A percentile compares a stretch with the other conserved stretches of the same genome.
Evolutionary conservation across 345 rosid species (phyloP).

Genomic region (Laguncularia racemosa): DNA sequence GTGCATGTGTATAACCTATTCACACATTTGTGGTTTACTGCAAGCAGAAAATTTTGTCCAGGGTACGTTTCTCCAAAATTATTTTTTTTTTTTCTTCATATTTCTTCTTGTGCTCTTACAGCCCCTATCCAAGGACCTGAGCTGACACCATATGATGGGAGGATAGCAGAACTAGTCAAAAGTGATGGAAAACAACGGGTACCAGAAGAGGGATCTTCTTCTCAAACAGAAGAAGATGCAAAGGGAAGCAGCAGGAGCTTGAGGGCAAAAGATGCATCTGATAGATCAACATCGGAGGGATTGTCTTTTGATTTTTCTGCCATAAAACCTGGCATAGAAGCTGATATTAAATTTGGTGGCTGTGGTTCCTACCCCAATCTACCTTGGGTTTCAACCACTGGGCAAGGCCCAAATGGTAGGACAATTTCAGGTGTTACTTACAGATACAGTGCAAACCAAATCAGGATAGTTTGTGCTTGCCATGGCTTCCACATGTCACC

Average conservation of each 20-base stretch:
- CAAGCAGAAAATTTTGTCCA: neutral
- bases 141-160: conserved; percentile 27
- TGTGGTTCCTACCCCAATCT: conserved; percentile 77
- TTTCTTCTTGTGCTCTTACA: conserved; percentile 13
- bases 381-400: conserved; percentile 96
- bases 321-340: conserved; percentile 84
- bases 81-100: neutral
- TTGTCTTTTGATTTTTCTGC: conserved; percentile 55
- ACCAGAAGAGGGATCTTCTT: conserved; percentile 67
- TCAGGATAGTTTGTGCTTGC: conserved; percentile 91
- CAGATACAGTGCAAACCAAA: conserved; percentile 57
- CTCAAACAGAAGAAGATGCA: conserved; percentile 47
- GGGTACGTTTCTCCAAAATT: neutral
- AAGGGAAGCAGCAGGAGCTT: conserved; percentile 30
- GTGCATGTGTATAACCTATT: no score
- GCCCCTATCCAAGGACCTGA: conserved; percentile 39
- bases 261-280: conserved; percentile 31
- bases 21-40: neutral
- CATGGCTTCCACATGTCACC: conserved; percentile 90
- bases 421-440: conserved; percentile 92
- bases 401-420: conserved; percentile 74
- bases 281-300: conserved; percentile 42
- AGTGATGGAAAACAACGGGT: conserved; percentile 62
- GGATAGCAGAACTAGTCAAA: conserved; percentile 35
- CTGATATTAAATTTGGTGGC: conserved; percentile 83